phyloP scores from a whole-genome alignment of 176 grass and related monocot genomes.

The Cenchrus fungigraminus region DNA sequence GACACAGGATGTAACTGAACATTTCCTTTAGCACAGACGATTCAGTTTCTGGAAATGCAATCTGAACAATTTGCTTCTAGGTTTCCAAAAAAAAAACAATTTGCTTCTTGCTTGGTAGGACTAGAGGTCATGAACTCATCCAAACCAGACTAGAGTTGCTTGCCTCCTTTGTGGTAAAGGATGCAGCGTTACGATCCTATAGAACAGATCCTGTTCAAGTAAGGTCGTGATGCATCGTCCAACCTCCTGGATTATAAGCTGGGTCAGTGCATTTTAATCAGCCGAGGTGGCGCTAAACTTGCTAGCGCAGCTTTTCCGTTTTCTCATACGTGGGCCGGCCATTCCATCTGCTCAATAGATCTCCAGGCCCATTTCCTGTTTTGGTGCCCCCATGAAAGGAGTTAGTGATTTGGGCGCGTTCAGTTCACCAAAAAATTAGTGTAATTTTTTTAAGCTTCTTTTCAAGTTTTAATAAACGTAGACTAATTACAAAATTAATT shows the following conservation, averaged over 20 bases:
- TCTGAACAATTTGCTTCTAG: no score
- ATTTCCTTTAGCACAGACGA: no score
- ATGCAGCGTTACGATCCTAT: not conserved
- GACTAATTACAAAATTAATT: no score
- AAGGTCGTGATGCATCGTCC: not conserved
- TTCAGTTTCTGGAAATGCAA: no score
- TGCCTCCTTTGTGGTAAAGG: conserved; percentile 4
- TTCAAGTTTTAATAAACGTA: no score
- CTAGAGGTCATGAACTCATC: not conserved
- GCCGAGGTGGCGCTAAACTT: not conserved
- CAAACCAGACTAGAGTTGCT: conserved; percentile 11
- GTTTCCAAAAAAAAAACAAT: no score
- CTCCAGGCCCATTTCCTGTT: not conserved
- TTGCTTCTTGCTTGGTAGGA: no score
- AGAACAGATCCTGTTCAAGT: not conserved
- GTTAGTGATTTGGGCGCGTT: no score
- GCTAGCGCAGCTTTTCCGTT: not conserved
- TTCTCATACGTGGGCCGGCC: not conserved
- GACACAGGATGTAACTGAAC: no score
- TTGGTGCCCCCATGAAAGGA: not conserved
- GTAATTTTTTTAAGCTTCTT: no score
- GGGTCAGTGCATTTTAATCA: not conserved
- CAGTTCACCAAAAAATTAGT: no score
- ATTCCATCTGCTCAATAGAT: not conserved
- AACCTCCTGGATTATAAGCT: no score